Percentiles rank a stretch among this genome's conserved stretches.
These are phyloP conservation scores for Curvularia verruculosa DNA, from an alignment of 2,329 filamentous ascomycete genomes.

Conservation along the genomic window DNA sequence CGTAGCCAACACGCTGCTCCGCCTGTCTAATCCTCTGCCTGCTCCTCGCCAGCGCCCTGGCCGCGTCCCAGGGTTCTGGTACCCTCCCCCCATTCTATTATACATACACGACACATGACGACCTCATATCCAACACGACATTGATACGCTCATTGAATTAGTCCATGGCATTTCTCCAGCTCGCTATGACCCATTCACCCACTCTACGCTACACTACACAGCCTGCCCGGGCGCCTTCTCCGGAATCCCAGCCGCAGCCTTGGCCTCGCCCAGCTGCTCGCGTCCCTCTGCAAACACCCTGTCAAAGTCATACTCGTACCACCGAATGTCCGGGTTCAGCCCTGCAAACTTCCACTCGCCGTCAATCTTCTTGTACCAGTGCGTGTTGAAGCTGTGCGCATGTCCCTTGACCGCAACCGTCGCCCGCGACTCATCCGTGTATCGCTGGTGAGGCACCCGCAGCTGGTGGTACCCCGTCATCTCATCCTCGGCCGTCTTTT, in stretches of 20 bases:
- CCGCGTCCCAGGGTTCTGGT: background rate
- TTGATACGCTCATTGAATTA: too few relatives aligned
- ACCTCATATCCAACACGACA: background rate
- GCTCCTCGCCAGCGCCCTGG: background rate
- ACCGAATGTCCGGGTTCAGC: slow-evolving; percentile 60
- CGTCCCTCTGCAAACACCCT: slow-evolving; percentile 59
- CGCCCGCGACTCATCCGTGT: slow-evolving; percentile 56
- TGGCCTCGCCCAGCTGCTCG: slow-evolving; percentile 53
- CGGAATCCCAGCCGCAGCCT: slow-evolving; percentile 50
- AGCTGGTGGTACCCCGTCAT: slow-evolving; percentile 63
- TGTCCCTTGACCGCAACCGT: slow-evolving; percentile 62
- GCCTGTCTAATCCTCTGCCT: background rate
- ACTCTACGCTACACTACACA: background rate
- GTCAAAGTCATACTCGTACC: slow-evolving; percentile 63
- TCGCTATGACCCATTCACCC: too few relatives aligned
- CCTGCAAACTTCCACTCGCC: slow-evolving; percentile 66
- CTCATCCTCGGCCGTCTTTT: slow-evolving; percentile 56
- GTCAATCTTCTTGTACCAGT: slow-evolving; percentile 64
- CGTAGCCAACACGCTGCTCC: background rate
- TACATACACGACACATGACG: too few relatives aligned
- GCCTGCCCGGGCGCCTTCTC: slow-evolving; percentile 14
- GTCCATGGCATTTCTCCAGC: too few relatives aligned
- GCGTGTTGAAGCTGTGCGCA: slow-evolving; percentile 60
- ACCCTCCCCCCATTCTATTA: background rate
- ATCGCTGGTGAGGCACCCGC: slow-evolving; percentile 63